phyloP scores from a whole-genome alignment of 768 basidiomycete genomes.

The Rossbeevera mucosa region DNA sequence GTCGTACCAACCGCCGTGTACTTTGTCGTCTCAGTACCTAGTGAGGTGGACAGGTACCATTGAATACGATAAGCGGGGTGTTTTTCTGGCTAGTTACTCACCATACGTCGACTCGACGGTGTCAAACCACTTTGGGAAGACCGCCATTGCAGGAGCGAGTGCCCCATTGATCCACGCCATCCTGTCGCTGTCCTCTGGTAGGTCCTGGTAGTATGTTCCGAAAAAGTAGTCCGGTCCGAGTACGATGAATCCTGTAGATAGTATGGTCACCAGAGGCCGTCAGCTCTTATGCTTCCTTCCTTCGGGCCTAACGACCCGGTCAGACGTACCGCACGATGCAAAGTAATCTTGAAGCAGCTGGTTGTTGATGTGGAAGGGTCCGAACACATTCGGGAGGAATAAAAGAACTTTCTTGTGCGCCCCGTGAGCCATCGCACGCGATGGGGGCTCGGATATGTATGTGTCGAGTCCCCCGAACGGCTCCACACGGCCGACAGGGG shows the following conservation, averaged over 20 bases:
- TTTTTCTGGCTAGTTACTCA: constrained; percentile 7
- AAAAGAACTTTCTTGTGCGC: constrained; percentile 40
- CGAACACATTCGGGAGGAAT: constrained; percentile 53
- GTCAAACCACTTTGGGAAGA: constrained; percentile 47
- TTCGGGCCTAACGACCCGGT: neutral
- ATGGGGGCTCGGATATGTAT: constrained; percentile 49
- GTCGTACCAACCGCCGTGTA: constrained; percentile 41
- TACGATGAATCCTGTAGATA: constrained; percentile 48
- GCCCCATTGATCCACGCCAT: constrained; percentile 36
- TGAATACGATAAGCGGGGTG: neutral
- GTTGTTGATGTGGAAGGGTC: constrained; percentile 52
- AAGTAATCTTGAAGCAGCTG: constrained; percentile 59
- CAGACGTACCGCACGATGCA: constrained; percentile 46
- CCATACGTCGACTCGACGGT: constrained; percentile 49
- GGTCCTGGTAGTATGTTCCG: constrained; percentile 39
- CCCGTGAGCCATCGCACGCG: constrained; percentile 4
- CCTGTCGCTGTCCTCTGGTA: constrained; percentile 31
- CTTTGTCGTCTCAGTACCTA: constrained; percentile 33
- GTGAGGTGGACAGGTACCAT: too few species aligned
- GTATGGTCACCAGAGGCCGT: neutral
- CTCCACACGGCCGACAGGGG: constrained; percentile 40
- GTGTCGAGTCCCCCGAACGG: constrained; percentile 46
- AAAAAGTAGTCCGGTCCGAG: constrained; percentile 60
- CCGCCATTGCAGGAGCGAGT: constrained; percentile 32
- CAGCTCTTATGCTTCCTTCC: neutral